Percentiles rank a stretch among this genome's conserved stretches.
Evolutionary conservation across 2,329 filamentous ascomycete species (phyloP).

Genomic region (Beauveria sp.): DNA sequence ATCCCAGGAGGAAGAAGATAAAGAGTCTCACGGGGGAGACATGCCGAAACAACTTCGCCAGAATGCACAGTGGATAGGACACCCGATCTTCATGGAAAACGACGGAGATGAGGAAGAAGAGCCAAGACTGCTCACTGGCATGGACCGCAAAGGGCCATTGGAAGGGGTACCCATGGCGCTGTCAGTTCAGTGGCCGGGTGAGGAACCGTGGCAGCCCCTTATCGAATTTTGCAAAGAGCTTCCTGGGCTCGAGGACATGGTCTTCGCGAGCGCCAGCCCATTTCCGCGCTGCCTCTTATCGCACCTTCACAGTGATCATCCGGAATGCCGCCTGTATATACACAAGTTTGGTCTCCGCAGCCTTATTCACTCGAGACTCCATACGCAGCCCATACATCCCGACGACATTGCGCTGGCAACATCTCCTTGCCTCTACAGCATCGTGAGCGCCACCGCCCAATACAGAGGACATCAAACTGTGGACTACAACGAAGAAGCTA

Average conservation of each 20-base stretch:
- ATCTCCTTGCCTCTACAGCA: slow-evolving; percentile 1
- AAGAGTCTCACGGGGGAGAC: not conserved
- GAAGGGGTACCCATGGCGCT: not conserved
- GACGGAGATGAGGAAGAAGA: slow-evolving; percentile 1
- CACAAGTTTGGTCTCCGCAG: not conserved
- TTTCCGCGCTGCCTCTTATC: slow-evolving; percentile 2
- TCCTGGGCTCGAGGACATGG: not conserved
- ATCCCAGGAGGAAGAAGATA: not conserved
- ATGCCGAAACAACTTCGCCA: not conserved
- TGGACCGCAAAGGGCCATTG: not conserved
- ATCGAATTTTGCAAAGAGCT: not conserved
- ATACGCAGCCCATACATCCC: not conserved
- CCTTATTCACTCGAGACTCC: not conserved
- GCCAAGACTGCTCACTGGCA: not conserved
- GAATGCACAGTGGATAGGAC: not conserved
- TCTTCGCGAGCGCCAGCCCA: not conserved
- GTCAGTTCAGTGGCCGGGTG: not conserved
- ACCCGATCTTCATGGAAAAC: not conserved
- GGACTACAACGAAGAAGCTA: slow-evolving; percentile 1
- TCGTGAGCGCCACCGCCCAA: not conserved
- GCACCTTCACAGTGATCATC: not conserved
- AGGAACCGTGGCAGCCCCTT: slow-evolving; percentile 1
- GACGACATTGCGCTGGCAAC: slow-evolving; percentile 1
- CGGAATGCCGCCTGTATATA: not conserved
- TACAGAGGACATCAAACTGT: not conserved